phyloP scores from a whole-genome alignment of 192 early-diverging fungal species.

The Backusella mclennaniae region DNA sequence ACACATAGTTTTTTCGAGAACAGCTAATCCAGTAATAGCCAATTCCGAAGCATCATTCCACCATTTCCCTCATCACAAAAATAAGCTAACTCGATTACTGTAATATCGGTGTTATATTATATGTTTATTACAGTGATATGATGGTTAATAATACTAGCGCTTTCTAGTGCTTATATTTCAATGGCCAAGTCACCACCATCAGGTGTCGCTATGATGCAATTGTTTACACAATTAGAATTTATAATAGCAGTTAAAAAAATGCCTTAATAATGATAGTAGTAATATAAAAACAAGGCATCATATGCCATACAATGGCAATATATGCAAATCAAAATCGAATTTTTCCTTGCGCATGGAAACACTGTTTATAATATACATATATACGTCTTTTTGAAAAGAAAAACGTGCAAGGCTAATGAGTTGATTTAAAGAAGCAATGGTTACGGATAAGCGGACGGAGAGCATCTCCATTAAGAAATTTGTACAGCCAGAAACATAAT shows the following conservation, averaged over 20 bases:
- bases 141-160: too few relatives aligned
- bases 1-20: neutral
- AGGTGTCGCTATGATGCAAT: neutral
- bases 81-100: neutral
- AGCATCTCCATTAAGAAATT: neutral
- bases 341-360: neutral
- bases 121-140: neutral
- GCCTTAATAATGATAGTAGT: neutral
- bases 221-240: neutral
- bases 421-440: neutral
- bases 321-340: neutral
- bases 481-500: neutral
- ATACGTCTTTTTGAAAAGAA: neutral
- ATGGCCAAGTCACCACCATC: neutral
- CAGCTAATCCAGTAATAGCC: neutral
- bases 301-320: neutral
- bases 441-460: constrained; percentile 1
- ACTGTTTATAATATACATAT: neutral
- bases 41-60: neutral
- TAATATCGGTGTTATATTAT: neutral
- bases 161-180: neutral
- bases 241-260: neutral
- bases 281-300: neutral
- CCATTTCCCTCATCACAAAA: neutral
- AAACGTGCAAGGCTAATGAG: neutral